Conservation (phyloP, 2,329 filamentous ascomycete species). For the Cercospora nicotianae region DNA sequence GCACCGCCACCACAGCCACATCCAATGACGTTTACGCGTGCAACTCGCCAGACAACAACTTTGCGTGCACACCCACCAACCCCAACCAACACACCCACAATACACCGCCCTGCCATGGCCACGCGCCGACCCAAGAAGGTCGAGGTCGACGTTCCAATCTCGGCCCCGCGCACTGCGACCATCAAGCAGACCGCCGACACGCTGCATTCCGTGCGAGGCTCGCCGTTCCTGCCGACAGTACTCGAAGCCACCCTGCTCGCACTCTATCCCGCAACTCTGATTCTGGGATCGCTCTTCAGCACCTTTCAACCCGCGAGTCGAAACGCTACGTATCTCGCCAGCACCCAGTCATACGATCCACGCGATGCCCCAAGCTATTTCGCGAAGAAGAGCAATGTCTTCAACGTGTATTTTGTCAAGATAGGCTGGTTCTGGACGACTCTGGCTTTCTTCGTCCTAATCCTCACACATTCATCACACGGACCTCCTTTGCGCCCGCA, state of each 20-base stretch:
- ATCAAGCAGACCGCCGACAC: conserved; percentile 6
- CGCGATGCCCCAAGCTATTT: conserved; percentile 76
- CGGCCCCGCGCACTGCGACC: neutral
- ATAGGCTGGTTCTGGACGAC: conserved; percentile 92
- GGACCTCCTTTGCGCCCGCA: conserved; percentile 45
- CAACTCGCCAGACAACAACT: neutral
- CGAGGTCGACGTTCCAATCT: conserved; percentile 12
- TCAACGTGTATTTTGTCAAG: conserved; percentile 95
- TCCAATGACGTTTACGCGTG: neutral
- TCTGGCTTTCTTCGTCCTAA: conserved; percentile 67
- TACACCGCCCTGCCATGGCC: conserved; percentile 3
- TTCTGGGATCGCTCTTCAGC: conserved; percentile 80
- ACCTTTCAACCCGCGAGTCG: conserved; percentile 75
- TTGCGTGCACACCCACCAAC: neutral
- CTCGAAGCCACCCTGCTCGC: conserved; percentile 65
- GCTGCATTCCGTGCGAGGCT: conserved; percentile 29
- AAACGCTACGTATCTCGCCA: conserved; percentile 59
- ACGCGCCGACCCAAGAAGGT: conserved; percentile 12
- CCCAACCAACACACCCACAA: neutral
- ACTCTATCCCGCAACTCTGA: conserved; percentile 74
- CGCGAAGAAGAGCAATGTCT: conserved; percentile 85
- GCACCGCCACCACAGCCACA: conserved; percentile 1
- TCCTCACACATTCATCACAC: conserved; percentile 65
- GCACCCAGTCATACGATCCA: conserved; percentile 62
- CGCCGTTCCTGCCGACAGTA: conserved; percentile 68